These are phyloP conservation scores for Erodium texanum DNA, from an alignment of 441 rosid species.

Conservation along the genomic window DNA sequence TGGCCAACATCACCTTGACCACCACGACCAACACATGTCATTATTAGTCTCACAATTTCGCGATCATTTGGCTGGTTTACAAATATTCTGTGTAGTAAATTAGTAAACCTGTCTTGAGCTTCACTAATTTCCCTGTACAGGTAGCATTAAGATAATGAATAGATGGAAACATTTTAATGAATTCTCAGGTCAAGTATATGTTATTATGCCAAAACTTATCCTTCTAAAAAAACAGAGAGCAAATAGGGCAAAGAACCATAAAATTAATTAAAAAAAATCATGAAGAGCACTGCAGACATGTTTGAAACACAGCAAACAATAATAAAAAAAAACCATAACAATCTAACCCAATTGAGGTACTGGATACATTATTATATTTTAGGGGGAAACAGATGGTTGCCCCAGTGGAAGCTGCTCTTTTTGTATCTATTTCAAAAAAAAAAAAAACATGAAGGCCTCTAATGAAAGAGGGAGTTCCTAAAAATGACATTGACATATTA, in stretches of 20 bases:
- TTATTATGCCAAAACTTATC: not conserved
- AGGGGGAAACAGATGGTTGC: not conserved
- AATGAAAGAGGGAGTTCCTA: too few relatives aligned
- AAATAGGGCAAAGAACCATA: not conserved
- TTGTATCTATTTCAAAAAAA: not conserved
- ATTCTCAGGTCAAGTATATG: constrained; percentile 5
- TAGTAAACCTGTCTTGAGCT: constrained; percentile 57
- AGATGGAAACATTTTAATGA: not conserved
- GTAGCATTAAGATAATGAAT: constrained; percentile 1
- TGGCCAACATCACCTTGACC: constrained; percentile 69
- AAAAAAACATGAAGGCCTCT: too few relatives aligned
- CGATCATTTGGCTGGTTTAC: constrained; percentile 40
- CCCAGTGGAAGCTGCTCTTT: not conserved
- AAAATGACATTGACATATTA: too few relatives aligned
- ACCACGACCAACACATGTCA: constrained; percentile 61
- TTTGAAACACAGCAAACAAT: not conserved
- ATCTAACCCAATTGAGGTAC: not conserved
- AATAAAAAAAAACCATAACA: not conserved
- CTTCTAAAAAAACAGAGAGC: not conserved
- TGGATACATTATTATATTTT: not conserved
- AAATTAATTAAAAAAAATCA: not conserved
- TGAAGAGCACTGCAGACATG: not conserved
- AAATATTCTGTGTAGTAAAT: constrained; percentile 40
- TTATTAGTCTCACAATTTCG: constrained; percentile 48
- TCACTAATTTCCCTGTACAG: constrained; percentile 58